Conservation (phyloP, 164 flowering plant genomes). For the Magnolia changhungtana region DNA sequence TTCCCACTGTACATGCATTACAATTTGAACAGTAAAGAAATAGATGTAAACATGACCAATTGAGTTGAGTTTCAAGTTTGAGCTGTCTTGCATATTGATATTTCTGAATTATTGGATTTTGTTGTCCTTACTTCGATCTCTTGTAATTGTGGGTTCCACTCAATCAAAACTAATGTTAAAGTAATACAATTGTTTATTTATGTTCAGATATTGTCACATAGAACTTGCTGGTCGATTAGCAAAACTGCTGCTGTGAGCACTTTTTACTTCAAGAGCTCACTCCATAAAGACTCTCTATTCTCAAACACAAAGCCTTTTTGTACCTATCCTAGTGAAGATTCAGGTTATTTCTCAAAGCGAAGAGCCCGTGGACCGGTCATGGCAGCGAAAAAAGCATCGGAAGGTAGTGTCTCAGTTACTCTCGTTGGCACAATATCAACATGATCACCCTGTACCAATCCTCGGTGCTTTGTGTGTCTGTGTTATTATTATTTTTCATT, state of each 20-base stretch:
- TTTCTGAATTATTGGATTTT: background rate
- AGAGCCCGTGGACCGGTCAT: constrained; percentile 81
- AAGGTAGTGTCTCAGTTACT: constrained; percentile 38
- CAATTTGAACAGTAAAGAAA: too few relatives aligned
- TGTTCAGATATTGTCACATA: constrained; percentile 58
- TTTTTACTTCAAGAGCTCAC: constrained; percentile 31
- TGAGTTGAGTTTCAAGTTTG: too few relatives aligned
- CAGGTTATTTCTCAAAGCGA: constrained; percentile 43
- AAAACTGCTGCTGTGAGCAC: constrained; percentile 31
- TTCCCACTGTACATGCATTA: too few relatives aligned
- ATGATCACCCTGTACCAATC: background rate
- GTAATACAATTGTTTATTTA: background rate
- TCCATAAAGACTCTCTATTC: constrained; percentile 24
- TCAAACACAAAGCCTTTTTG: constrained; percentile 29
- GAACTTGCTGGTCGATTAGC: constrained; percentile 43
- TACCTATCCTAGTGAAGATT: constrained; percentile 32
- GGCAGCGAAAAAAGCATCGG: constrained; percentile 76
- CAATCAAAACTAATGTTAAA: constrained; percentile 1
- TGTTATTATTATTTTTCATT: background rate
- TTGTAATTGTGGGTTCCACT: background rate
- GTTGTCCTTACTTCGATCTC: background rate
- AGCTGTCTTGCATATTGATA: too few relatives aligned
- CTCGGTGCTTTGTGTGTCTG: too few relatives aligned
- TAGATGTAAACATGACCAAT: too few relatives aligned
- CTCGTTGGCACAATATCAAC: background rate